Base-by-base conservation (phyloP, 1,284 basidiomycete genomes). In the Irpex sp. region DNA sequence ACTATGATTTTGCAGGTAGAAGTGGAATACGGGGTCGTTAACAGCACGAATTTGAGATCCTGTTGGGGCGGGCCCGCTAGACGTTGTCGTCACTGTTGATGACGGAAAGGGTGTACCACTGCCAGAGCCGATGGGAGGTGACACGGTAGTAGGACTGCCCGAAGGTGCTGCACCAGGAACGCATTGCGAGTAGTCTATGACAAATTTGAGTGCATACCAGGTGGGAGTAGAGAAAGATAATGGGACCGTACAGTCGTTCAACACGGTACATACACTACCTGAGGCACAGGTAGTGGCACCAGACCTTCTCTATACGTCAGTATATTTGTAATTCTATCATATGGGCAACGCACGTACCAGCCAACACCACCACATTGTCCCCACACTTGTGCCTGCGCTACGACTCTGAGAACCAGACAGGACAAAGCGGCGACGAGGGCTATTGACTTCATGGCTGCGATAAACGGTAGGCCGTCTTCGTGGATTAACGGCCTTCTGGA, bases 1-100 rank as follows among this genome's bases (percentile, higher is more conserved):
- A 83, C 83, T 79, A 56, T 74, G 72, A 67, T 78, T 79, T 67
- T 85, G 84, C 31, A 86, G 77, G 70, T 86, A 85, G 67, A 85
- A 79, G 66, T 86, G 84, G 67, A 75, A 85, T 5, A 84, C 82
- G 4, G 84, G 84, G 58, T 79, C 78, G 68, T 81, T 77, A 47
- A 81, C 83, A 1, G 81, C 74, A 57, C 84, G 80, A 62, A 86
- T 84, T 66, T 84, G 83, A 31, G 81, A 80, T 21, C 82, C 82
- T 31, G 82, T 81, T 6, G 81, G 77, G 4, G 79, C 69, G n/a
- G 81, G 72, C 15, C 77, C 79, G 33, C 77, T 74, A 1, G 75
- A 66, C 3, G 82, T 82, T 13, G 77, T 75, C 3, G 79, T 78
- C 35, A 76, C 63, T 2, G 78, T 9, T 15, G 15, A 80, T 4